These are phyloP conservation scores for Talaromyces stipitatus DNA, from an alignment of 495 filamentous ascomycete genomes.

Conservation along the genomic window DNA sequence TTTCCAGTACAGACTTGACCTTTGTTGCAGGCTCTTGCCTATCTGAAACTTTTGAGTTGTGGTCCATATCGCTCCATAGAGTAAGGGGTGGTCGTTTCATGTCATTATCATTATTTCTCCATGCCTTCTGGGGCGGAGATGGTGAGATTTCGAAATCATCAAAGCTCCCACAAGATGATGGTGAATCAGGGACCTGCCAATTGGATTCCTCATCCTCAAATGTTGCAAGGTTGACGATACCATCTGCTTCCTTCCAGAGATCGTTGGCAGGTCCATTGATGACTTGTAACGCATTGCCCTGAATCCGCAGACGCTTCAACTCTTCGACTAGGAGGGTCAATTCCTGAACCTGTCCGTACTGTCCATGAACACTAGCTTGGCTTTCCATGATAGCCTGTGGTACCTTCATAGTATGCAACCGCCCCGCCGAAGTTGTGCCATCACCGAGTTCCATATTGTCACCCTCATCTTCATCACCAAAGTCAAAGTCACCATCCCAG, in stretches of 20 bases:
- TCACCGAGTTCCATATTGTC: constrained; percentile 16
- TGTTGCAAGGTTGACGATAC: constrained; percentile 78
- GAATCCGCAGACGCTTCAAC: constrained; percentile 58
- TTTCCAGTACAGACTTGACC: constrained; percentile 73
- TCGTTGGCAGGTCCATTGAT: constrained; percentile 52
- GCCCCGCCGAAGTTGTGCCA: constrained; percentile 2
- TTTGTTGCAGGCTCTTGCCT: constrained; percentile 50
- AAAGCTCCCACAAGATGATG: constrained; percentile 45
- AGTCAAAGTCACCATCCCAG: constrained; percentile 80
- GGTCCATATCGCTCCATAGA: constrained; percentile 12
- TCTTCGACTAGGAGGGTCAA: constrained; percentile 75
- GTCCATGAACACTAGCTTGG: constrained; percentile 76
- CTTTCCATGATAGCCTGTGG: constrained; percentile 75
- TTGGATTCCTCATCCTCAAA: constrained; percentile 66
- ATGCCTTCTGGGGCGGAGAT: constrained; percentile 20
- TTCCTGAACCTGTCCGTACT: constrained; percentile 82
- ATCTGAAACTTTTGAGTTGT: constrained; percentile 16
- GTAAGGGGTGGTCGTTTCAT: constrained; percentile 26
- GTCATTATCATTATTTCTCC: constrained; percentile 27
- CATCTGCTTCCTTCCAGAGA: constrained; percentile 81
- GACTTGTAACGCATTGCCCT: constrained; percentile 58
- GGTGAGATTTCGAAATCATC: constrained; percentile 57
- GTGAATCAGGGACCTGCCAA: constrained; percentile 40
- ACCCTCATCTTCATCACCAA: constrained; percentile 46
- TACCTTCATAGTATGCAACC: constrained; percentile 54